Conservation (phyloP, 2,329 filamentous ascomycete genomes). For the Dothidotthia symphoricarpi region DNA sequence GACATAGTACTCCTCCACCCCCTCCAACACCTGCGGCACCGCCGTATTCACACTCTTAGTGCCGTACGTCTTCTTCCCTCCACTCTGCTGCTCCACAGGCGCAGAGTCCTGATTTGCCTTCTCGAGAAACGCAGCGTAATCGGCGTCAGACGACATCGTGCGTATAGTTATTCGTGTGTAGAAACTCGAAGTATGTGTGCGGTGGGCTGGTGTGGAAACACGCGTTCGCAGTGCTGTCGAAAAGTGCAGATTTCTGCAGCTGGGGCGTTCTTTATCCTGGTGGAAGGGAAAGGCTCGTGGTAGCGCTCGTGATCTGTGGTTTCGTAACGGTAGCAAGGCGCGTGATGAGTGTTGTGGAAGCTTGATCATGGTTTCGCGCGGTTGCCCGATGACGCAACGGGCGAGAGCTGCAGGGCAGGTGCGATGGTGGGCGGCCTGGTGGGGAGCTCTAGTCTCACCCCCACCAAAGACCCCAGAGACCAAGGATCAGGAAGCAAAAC, state of each 20-base stretch:
- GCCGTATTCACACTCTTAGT: slow-evolving; percentile 48
- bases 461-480: slow-evolving; percentile 3
- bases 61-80: slow-evolving; percentile 26
- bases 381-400: slow-evolving; percentile 26
- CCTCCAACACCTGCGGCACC: slow-evolving; percentile 53
- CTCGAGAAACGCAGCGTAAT: slow-evolving; percentile 80
- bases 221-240: not conserved
- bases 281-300: not conserved
- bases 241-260: not conserved
- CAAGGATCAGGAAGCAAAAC: too few species aligned
- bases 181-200: not conserved
- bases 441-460: slow-evolving; percentile 3
- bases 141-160: slow-evolving; percentile 72
- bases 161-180: slow-evolving; percentile 2
- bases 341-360: slow-evolving; percentile 8
- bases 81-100: slow-evolving; percentile 23
- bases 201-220: not conserved
- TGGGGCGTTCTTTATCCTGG: not conserved
- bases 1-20: slow-evolving; percentile 62
- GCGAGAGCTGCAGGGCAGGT: slow-evolving; percentile 12
- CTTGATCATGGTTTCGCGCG: slow-evolving; percentile 18
- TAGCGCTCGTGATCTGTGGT: not conserved
- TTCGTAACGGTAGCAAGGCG: slow-evolving; percentile 1
- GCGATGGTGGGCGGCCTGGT: slow-evolving; percentile 4
- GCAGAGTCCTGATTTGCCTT: slow-evolving; percentile 73